A percentile compares a stretch with the other conserved stretches of the same genome.
phyloP scores from a whole-genome alignment of 2,329 filamentous ascomycete genomes.

The Drechslerella stenobrocha region DNA sequence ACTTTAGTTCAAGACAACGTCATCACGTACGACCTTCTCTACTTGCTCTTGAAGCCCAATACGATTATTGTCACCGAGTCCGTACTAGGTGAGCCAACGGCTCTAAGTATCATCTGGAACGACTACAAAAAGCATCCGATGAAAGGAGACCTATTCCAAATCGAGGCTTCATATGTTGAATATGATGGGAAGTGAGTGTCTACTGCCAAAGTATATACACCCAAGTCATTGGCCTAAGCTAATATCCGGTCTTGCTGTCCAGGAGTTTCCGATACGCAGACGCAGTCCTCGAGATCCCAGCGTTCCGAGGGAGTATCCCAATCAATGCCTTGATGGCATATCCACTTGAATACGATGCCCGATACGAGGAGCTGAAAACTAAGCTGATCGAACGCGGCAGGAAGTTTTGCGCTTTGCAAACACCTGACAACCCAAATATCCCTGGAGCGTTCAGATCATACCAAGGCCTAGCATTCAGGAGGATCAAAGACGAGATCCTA shows the following conservation, averaged over 20 bases:
- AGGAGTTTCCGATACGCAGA: constrained; percentile 3
- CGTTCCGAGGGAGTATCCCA: constrained; percentile 77
- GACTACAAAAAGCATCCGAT: neutral
- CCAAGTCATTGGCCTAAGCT: neutral
- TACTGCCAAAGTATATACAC: neutral
- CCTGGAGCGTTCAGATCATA: constrained; percentile 57
- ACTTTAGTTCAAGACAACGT: constrained; percentile 78
- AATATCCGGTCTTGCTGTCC: neutral
- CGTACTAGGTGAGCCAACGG: constrained; percentile 4
- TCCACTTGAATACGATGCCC: constrained; percentile 76
- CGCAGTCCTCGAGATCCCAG: neutral
- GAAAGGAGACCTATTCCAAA: neutral
- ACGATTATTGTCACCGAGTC: constrained; percentile 63
- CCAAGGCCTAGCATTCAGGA: constrained; percentile 74
- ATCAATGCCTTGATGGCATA: constrained; percentile 78
- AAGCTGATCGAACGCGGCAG: constrained; percentile 78
- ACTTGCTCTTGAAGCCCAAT: constrained; percentile 87
- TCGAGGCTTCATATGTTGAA: constrained; percentile 9
- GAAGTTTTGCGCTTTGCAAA: constrained; percentile 76
- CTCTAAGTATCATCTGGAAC: neutral
- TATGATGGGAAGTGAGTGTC: constrained; percentile 18
- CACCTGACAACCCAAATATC: constrained; percentile 74
- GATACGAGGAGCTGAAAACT: constrained; percentile 63
- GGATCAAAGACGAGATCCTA: constrained; percentile 66
- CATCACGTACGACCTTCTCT: constrained; percentile 85